phyloP scores from a whole-genome alignment of 306 rosid species.

The Cotoneaster glaucophyllus region DNA sequence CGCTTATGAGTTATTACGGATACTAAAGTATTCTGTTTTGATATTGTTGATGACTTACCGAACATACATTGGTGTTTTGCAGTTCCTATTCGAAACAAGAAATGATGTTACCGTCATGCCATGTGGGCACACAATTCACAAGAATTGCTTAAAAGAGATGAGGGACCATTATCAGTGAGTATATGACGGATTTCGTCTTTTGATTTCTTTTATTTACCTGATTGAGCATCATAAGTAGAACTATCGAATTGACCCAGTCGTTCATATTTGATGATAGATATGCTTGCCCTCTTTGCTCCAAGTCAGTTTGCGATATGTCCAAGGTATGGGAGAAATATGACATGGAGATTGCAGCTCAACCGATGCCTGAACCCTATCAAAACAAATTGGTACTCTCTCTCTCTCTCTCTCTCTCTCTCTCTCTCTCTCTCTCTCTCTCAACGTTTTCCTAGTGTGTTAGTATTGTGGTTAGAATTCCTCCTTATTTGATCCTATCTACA shows the following conservation, averaged over 20 bases:
- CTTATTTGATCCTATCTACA: conserved; percentile 7
- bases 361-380: conserved; percentile 54
- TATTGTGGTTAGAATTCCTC: not conserved
- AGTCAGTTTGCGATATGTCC: conserved; percentile 87
- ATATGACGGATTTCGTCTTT: not conserved
- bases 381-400: conserved; percentile 45
- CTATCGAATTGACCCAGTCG: not conserved
- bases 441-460: not conserved
- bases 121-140: conserved; percentile 84
- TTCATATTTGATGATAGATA: conserved; percentile 36
- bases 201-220: not conserved
- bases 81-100: conserved; percentile 69
- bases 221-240: not conserved
- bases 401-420: no score
- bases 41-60: conserved; percentile 1
- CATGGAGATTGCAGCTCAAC: conserved; percentile 73
- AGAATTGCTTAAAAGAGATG: conserved; percentile 74
- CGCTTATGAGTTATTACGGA: not conserved
- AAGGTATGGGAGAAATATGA: conserved; percentile 83
- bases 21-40: not conserved
- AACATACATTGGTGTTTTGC: conserved; percentile 26
- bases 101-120: conserved; percentile 59
- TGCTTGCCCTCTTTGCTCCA: conserved; percentile 85
- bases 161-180: conserved; percentile 75
- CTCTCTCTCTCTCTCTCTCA: not conserved